Conservation (phyloP, 345 rosid species). For the Isatis tinctoria region DNA sequence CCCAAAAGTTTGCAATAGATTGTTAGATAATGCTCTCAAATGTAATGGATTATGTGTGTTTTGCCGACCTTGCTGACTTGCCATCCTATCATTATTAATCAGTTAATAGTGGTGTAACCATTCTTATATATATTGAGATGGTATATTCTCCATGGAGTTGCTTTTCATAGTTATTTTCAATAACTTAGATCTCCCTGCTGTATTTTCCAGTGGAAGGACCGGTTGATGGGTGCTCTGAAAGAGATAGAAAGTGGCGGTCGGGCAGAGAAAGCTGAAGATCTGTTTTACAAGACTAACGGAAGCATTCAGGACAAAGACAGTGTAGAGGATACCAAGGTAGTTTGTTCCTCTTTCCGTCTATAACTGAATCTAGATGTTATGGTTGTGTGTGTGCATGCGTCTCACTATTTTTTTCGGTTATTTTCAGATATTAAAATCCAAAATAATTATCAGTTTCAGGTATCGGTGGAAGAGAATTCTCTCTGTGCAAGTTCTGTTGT, state of each 20-base stretch:
- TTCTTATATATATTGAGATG: neutral
- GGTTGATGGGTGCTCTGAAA: conserved; percentile 65
- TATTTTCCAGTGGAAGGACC: conserved; percentile 82
- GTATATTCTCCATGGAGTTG: neutral
- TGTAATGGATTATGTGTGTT: neutral
- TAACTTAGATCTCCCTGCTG: conserved; percentile 1
- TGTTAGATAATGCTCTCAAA: neutral
- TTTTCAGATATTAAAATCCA: conserved; percentile 4
- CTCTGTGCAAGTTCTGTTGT: conserved; percentile 37
- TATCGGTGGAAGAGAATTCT: conserved; percentile 52
- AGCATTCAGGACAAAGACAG: conserved; percentile 44
- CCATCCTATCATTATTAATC: neutral
- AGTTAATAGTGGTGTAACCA: neutral
- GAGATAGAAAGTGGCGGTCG: conserved; percentile 59
- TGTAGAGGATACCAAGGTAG: conserved; percentile 46
- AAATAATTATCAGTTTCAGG: conserved; percentile 20
- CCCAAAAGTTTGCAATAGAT: neutral
- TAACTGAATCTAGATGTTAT: conserved; percentile 18
- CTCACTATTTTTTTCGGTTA: neutral
- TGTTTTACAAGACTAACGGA: conserved; percentile 48
- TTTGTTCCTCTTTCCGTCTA: conserved; percentile 22
- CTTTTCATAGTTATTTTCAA: neutral
- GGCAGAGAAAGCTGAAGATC: conserved; percentile 43
- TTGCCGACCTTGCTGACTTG: conserved; percentile 7
- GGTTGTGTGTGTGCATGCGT: neutral